These are phyloP conservation scores for Xylaria sp. DNA, from an alignment of 2,329 filamentous ascomycete species.

Conservation along the genomic window DNA sequence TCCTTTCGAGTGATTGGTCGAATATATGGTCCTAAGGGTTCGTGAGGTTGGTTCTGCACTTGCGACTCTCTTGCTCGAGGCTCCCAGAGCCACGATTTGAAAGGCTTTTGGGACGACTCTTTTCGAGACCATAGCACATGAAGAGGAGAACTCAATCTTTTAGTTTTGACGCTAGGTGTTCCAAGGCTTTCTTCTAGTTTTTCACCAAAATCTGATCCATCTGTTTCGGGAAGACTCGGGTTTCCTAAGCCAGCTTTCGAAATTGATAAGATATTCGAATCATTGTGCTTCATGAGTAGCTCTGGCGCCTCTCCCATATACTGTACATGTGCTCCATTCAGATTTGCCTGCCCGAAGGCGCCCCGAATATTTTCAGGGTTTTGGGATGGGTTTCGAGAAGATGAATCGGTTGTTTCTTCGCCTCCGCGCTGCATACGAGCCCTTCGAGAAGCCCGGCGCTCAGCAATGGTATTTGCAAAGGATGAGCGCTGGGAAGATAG, in stretches of 20 bases:
- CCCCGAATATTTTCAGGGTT: slow-evolving; percentile 52
- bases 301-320: slow-evolving; percentile 57
- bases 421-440: slow-evolving; percentile 53
- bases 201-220: slow-evolving; percentile 57
- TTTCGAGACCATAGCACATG: slow-evolving; percentile 43
- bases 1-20: slow-evolving; percentile 54
- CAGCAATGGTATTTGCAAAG: slow-evolving; percentile 48
- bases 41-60: slow-evolving; percentile 15
- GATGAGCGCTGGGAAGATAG: slow-evolving; percentile 46
- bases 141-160: slow-evolving; percentile 22
- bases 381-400: slow-evolving; percentile 43
- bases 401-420: slow-evolving; percentile 43
- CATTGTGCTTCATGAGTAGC: slow-evolving; percentile 52
- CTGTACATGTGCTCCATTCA: slow-evolving; percentile 59
- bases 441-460: slow-evolving; percentile 55
- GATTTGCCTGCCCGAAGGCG: slow-evolving; percentile 58
- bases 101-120: slow-evolving; percentile 19
- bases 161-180: slow-evolving; percentile 26
- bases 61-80: slow-evolving; percentile 21
- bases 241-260: slow-evolving; percentile 58
- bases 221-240: slow-evolving; percentile 66
- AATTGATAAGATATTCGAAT: slow-evolving; percentile 55
- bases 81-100: slow-evolving; percentile 43
- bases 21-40: slow-evolving; percentile 50
- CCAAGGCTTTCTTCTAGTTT: slow-evolving; percentile 41